phyloP scores from a whole-genome alignment of 2,329 filamentous ascomycete species.

The Hypomyces rosellus region DNA sequence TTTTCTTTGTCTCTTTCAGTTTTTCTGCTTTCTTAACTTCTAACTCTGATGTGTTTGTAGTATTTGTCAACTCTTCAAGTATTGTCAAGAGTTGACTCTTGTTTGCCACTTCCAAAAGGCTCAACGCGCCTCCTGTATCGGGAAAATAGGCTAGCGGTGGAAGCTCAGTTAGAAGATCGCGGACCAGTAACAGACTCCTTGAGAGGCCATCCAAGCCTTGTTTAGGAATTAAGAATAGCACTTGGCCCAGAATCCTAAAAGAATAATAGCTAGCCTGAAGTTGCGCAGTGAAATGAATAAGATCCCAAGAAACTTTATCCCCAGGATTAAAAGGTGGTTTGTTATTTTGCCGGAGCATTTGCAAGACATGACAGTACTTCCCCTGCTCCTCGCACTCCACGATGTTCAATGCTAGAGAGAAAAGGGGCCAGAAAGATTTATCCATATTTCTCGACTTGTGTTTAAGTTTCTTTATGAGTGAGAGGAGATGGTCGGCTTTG shows the following conservation, averaged over 20 bases:
- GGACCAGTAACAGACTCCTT: conserved; percentile 12
- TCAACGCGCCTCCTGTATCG: conserved; percentile 13
- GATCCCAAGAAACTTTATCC: conserved; percentile 41
- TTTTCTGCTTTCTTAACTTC: neutral
- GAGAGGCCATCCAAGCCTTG: neutral
- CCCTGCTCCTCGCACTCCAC: conserved; percentile 22
- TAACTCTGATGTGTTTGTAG: neutral
- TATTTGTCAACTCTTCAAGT: conserved; percentile 17
- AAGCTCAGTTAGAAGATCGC: conserved; percentile 17
- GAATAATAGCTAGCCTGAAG: conserved; percentile 57
- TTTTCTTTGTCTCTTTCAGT: neutral
- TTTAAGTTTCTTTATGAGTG: conserved; percentile 14
- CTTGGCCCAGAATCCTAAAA: conserved; percentile 42
- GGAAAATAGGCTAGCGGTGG: conserved; percentile 22
- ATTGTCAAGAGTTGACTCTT: conserved; percentile 9
- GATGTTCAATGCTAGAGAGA: conserved; percentile 24
- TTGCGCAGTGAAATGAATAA: conserved; percentile 56
- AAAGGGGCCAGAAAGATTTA: conserved; percentile 19
- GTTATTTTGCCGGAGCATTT: conserved; percentile 16
- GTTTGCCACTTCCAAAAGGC: conserved; percentile 15
- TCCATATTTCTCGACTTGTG: conserved; percentile 1
- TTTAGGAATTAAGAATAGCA: conserved; percentile 18
- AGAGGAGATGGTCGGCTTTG: conserved; percentile 16
- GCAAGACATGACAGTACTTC: conserved; percentile 21
- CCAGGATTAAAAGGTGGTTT: neutral